Percentiles rank a stretch among this genome's conserved stretches.
phyloP scores from a whole-genome alignment of 2,329 filamentous ascomycete genomes.

The Diplocarpon mali region DNA sequence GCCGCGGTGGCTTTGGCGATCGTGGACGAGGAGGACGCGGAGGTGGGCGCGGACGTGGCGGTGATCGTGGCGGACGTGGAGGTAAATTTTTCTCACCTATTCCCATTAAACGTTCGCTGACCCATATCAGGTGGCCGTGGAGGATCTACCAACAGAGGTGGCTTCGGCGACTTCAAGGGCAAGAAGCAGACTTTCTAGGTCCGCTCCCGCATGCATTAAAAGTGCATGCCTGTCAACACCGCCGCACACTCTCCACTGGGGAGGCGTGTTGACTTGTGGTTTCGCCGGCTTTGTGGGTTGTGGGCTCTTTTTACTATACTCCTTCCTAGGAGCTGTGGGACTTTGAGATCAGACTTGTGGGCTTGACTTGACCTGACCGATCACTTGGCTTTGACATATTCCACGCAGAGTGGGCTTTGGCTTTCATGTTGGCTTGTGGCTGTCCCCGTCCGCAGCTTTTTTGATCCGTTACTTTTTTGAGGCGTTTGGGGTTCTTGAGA shows the following conservation, averaged over 20 bases:
- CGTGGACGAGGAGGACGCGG: slow-evolving; percentile 29
- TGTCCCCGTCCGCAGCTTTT: slow-evolving; percentile 20
- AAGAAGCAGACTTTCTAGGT: slow-evolving; percentile 37
- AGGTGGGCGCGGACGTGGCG: slow-evolving; percentile 28
- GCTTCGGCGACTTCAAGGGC: slow-evolving; percentile 48
- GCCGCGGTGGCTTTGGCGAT: slow-evolving; percentile 33
- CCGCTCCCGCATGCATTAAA: slow-evolving; percentile 10
- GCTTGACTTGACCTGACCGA: slow-evolving; percentile 17
- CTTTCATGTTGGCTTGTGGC: slow-evolving; percentile 26
- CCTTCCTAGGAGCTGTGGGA: slow-evolving; percentile 27
- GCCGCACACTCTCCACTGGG: slow-evolving; percentile 22
- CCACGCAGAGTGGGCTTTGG: slow-evolving; percentile 17
- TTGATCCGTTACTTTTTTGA: slow-evolving; percentile 18
- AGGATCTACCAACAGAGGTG: slow-evolving; percentile 38
- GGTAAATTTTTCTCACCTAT: slow-evolving; percentile 5
- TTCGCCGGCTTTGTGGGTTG: slow-evolving; percentile 29
- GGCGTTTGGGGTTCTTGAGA: slow-evolving; percentile 22
- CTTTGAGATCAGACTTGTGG: slow-evolving; percentile 28
- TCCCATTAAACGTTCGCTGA: not conserved
- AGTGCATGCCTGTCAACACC: slow-evolving; percentile 19
- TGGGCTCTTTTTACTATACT: slow-evolving; percentile 29
- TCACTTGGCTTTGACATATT: not conserved
- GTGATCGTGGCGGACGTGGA: slow-evolving; percentile 30
- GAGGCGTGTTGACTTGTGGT: slow-evolving; percentile 20
- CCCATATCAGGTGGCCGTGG: slow-evolving; percentile 22